Base-by-base conservation (phyloP, 768 basidiomycete species). In the Tephrocybe rancida region DNA sequence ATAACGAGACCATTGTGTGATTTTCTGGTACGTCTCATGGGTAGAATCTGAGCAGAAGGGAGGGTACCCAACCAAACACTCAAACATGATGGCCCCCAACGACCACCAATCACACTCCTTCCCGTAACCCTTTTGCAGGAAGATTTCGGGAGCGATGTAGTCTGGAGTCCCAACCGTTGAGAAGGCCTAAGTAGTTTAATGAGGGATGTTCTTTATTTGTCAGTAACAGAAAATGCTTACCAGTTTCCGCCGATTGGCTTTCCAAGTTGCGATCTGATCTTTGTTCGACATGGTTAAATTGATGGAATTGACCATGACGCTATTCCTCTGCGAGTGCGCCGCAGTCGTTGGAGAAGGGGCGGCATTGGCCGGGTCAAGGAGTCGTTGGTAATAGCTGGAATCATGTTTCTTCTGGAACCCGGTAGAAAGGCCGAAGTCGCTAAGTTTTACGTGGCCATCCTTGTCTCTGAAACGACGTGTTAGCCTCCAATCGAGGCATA, bases 61-160 rank as follows among this genome's bases (percentile, higher is more conserved):
- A 21, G 95, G 94, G 70, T 97, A 98, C 50, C 97, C 97, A 59
- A 98, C 92, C 21, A 98, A 75, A 70, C 90, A 97, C 72, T 98
- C 96, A 68, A 97, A 99, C 90, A 93, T 95, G 76, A 98, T 98
- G 16, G 95, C 92, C 4, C 97, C 97, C 25, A 98, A 80, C 7
- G 95, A 97, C 97, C 97, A 99, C 95, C 95, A 98, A 70, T 99
- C 97, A 65, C 95, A 98, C 70, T 96, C 95, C 64, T 95, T 92
- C 21, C 92, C 94, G 68, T 98, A 98, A n/a, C 97, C 97, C 66
- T 92, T 88, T 68, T 95, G 93, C 55, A 89, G 70, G 79, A 98
- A 98, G 64, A 98, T 97, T 69, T 98, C 95, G 0, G 95, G 95
- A 2, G 96, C 94, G 62, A 98, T 97, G 70, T 97, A 83, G 70